Evolutionary conservation across 2,329 filamentous ascomycete genomes (phyloP).

Genomic region (Fusarium proliferatum): DNA sequence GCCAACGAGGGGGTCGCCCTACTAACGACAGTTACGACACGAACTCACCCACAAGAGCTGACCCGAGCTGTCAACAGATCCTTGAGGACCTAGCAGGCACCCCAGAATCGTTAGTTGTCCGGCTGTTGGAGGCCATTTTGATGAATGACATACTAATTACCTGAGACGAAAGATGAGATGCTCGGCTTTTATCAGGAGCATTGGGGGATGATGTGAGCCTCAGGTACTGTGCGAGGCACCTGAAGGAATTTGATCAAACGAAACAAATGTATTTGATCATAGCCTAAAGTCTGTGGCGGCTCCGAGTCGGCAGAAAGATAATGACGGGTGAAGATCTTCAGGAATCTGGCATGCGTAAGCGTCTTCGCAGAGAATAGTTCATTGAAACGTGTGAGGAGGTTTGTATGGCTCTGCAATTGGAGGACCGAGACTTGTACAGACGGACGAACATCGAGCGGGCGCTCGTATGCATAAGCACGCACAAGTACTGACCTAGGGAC

Average conservation of each 20-base stretch:
- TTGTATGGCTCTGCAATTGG: slow-evolving; percentile 3
- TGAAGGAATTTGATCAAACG: slow-evolving; percentile 25
- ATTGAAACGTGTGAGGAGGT: neutral
- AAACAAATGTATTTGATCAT: slow-evolving; percentile 1
- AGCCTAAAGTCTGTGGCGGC: neutral
- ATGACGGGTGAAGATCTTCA: slow-evolving; percentile 27
- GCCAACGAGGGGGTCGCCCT: slow-evolving; percentile 28
- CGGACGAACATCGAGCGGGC: slow-evolving; percentile 20
- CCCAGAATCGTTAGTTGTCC: slow-evolving; percentile 25
- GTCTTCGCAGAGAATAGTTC: slow-evolving; percentile 8
- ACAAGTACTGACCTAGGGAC: slow-evolving; percentile 20
- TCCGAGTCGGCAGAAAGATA: slow-evolving; percentile 14
- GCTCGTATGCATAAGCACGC: slow-evolving; percentile 23
- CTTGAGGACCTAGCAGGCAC: slow-evolving; percentile 7
- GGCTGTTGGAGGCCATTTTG: slow-evolving; percentile 27
- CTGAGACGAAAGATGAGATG: neutral
- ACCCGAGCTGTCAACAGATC: slow-evolving; percentile 25
- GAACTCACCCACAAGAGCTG: slow-evolving; percentile 21
- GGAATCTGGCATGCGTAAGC: slow-evolving; percentile 11
- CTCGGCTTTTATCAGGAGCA: slow-evolving; percentile 9
- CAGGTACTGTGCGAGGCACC: neutral
- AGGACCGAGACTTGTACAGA: neutral
- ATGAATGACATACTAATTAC: neutral
- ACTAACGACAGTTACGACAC: slow-evolving; percentile 8
- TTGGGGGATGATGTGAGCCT: neutral